Conservation (phyloP, 108 stramenopile genomes). For the Thalassiosira profunda region DNA sequence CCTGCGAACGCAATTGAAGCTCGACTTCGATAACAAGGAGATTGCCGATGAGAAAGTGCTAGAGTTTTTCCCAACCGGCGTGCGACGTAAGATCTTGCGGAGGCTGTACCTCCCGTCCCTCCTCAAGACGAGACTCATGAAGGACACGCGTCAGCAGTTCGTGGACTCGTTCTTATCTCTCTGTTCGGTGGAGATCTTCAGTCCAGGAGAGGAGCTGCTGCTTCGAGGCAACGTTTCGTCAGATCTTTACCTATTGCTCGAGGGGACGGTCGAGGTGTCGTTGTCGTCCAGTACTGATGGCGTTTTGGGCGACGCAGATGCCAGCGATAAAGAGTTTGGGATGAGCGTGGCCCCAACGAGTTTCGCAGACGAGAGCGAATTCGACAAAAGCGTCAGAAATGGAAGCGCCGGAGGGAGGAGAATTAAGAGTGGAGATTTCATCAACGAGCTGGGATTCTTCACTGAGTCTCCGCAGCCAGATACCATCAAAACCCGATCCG, state of each 20-base stretch:
- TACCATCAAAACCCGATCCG: slow-evolving; percentile 34
- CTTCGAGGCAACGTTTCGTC: slow-evolving; percentile 36
- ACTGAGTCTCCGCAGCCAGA: slow-evolving; percentile 57
- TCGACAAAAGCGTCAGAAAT: background rate
- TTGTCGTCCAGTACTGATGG: background rate
- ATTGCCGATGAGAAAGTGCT: slow-evolving; percentile 62
- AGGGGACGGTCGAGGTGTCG: slow-evolving; percentile 37
- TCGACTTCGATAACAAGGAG: slow-evolving; percentile 55
- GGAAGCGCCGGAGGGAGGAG: background rate
- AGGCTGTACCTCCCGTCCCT: slow-evolving; percentile 48
- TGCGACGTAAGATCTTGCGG: slow-evolving; percentile 49
- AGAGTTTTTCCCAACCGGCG: slow-evolving; percentile 46
- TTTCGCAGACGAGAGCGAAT: background rate
- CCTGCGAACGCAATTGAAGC: slow-evolving; percentile 47
- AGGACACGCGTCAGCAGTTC: slow-evolving; percentile 49
- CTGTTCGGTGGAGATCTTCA: slow-evolving; percentile 58
- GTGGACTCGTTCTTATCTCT: slow-evolving; percentile 52
- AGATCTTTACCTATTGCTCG: slow-evolving; percentile 61
- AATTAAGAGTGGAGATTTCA: slow-evolving; percentile 43
- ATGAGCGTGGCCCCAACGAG: background rate
- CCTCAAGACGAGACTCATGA: slow-evolving; percentile 47
- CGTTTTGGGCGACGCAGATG: background rate
- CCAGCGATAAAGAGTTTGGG: background rate
- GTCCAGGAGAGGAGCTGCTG: slow-evolving; percentile 57
- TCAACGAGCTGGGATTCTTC: slow-evolving; percentile 59